These are phyloP conservation scores for Trichoderma cornu-damae DNA, from an alignment of 2,329 filamentous ascomycete genomes.

Conservation along the genomic window DNA sequence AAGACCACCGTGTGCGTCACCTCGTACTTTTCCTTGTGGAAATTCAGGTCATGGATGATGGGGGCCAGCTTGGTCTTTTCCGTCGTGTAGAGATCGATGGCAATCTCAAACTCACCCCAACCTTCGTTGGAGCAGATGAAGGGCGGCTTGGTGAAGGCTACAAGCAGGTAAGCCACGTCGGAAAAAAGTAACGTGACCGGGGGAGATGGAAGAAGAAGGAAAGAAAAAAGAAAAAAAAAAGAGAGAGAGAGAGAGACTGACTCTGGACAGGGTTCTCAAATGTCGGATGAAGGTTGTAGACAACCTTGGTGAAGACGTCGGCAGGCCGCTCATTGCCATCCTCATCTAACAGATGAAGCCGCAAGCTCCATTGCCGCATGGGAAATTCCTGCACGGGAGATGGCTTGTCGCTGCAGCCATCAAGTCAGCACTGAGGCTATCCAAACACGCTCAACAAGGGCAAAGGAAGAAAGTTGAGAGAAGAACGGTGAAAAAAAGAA, in stretches of 20 bases:
- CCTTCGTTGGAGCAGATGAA: conserved; percentile 91
- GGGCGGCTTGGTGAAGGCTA: conserved; percentile 76
- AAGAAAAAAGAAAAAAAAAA: neutral
- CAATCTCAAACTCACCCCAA: conserved; percentile 98
- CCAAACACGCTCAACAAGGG: neutral
- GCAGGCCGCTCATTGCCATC: conserved; percentile 79
- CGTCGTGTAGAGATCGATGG: conserved; percentile 72
- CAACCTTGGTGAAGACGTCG: conserved; percentile 83
- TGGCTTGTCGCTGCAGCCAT: conserved; percentile 62
- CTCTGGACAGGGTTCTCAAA: conserved; percentile 84
- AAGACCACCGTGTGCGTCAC: conserved; percentile 75
- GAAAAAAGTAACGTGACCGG: neutral
- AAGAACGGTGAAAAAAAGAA: neutral
- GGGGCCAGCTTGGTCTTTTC: conserved; percentile 77
- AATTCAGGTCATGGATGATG: conserved; percentile 88
- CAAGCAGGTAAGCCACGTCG: neutral
- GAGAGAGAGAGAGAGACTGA: conserved; percentile 43
- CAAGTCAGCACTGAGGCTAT: conserved; percentile 16
- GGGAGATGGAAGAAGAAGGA: neutral
- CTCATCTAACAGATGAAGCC: conserved; percentile 78
- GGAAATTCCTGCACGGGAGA: conserved; percentile 82
- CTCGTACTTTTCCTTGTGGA: conserved; percentile 75
- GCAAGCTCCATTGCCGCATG: conserved; percentile 87
- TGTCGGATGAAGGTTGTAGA: conserved; percentile 89
- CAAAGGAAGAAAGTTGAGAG: neutral